Evolutionary conservation across 805 yeast genomes (phyloP).

Genomic region (Myxozyma geophila): DNA sequence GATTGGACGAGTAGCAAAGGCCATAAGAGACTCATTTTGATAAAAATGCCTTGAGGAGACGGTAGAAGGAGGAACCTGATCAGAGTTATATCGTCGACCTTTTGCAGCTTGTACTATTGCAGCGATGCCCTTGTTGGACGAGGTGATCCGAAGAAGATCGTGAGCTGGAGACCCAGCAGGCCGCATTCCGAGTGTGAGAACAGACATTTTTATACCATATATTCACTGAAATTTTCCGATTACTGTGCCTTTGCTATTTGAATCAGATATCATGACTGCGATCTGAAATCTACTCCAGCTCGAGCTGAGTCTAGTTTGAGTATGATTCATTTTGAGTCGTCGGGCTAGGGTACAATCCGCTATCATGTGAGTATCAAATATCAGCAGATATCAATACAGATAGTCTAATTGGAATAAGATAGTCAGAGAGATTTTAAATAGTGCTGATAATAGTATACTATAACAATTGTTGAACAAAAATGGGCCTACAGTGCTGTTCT

Average conservation of each 20-base stretch:
- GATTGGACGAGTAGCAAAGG: conserved; percentile 68
- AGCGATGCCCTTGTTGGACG: not conserved
- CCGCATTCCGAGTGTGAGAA: too few relatives aligned
- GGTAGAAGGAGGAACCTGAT: conserved; percentile 25
- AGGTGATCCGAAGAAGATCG: not conserved
- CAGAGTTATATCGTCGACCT: conserved; percentile 20
- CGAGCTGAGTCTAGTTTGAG: not conserved
- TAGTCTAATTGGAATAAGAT: too few relatives aligned
- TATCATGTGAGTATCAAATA: too few relatives aligned
- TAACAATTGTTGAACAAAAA: too few relatives aligned
- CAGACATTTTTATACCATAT: too few relatives aligned
- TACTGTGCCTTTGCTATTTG: not conserved
- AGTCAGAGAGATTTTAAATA: too few relatives aligned
- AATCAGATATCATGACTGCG: not conserved
- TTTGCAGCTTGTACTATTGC: not conserved
- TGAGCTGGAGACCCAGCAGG: too few relatives aligned
- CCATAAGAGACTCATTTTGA: conserved; percentile 71
- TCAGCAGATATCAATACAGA: too few relatives aligned
- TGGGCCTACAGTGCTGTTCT: too few relatives aligned
- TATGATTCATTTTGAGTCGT: not conserved
- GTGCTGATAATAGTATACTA: too few relatives aligned
- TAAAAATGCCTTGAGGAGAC: conserved; percentile 71
- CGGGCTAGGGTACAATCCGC: not conserved
- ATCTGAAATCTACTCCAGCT: not conserved
- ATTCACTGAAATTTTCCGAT: too few relatives aligned